Percentiles rank a stretch among this genome's conserved stretches.
phyloP scores from a whole-genome alignment of 1,284 basidiomycete species.

The Ustilago trichophora region DNA sequence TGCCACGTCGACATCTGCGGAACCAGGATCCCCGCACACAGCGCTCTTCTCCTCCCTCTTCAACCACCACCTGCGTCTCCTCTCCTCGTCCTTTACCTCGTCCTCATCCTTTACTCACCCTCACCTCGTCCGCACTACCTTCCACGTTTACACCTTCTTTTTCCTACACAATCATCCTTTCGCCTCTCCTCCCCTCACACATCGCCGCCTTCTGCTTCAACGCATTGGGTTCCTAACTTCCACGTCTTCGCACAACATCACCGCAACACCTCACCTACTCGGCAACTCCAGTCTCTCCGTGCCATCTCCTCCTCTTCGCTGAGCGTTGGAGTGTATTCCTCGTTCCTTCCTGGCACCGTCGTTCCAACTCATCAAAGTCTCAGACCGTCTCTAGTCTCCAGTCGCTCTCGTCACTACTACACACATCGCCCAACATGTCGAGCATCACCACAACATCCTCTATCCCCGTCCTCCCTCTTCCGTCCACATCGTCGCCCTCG shows the following conservation, averaged over 20 bases:
- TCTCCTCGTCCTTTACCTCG: background rate
- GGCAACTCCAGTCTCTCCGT: background rate
- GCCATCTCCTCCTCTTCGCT: conserved; percentile 41
- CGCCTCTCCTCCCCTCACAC: conserved; percentile 1
- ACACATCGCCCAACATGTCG: conserved; percentile 22
- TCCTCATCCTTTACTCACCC: background rate
- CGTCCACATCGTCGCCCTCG: conserved; percentile 13
- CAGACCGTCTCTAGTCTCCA: background rate
- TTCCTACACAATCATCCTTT: background rate
- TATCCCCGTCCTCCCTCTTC: conserved; percentile 5
- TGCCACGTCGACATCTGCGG: conserved; percentile 37
- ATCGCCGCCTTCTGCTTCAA: conserved; percentile 25
- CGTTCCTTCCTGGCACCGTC: background rate
- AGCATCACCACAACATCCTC: conserved; percentile 12
- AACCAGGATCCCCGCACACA: conserved; percentile 9
- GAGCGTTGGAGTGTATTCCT: conserved; percentile 27
- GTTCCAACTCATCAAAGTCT: conserved; percentile 3
- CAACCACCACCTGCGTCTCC: conserved; percentile 17
- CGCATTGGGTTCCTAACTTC: conserved; percentile 16
- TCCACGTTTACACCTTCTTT: conserved; percentile 21
- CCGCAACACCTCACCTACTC: background rate
- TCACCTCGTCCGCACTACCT: background rate
- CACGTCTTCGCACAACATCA: conserved; percentile 4
- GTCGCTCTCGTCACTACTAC: conserved; percentile 11
- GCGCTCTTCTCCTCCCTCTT: background rate